Evolutionary conservation across 495 filamentous ascomycete species (phyloP), one percentile per base, ranked within the genome.

Genomic region (Aeminium ludgeri): DNA sequence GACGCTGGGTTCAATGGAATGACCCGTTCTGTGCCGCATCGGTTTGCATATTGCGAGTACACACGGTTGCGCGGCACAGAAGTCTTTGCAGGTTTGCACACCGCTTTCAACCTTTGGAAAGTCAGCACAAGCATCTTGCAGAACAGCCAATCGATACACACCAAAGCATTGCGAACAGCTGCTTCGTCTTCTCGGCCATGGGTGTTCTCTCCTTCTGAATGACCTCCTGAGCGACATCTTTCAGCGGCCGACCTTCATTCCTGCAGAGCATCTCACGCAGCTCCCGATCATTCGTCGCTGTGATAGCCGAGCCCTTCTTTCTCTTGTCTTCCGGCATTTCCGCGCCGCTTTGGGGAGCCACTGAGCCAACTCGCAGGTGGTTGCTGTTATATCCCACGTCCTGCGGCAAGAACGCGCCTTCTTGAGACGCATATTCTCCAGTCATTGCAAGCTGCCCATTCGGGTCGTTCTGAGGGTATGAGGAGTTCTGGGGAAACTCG

Each of bases 81-180:
- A 27, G 74, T 75, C 57, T 74, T 82, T 11, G 78, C 82, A 44
- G 73, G 80, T 37, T 74, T 70, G 56, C 89, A 95, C 10, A 81
- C 79, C 41, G 74, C 67, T 55, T 76, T 80, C 52, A 96, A 67
- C 87, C 87, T 94, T 55, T 29, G 43, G 13, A 12, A 40, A 19
- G 36, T 56, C 41, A 32, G 16, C 17, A 4, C 17, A 11, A 13
- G 27, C 11, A 10, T 15, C 17, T 37, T 16, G 31, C 15, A 30
- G 19, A n/a, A 36, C 34, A 10, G 40, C 7, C 10, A 43, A 25
- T 13, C n/a, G 8, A 5, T 17, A 57, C 69, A 48, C 73, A 95
- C 89, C 89, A 97, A 43, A 92, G 74, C 82, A 97, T 92, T 11
- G 89, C 89, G 57, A 95, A 95, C 18, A 97, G 76, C 64, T 97